Evolutionary conservation across 257 asterid species (phyloP).

Genomic region (Apocynum venetum): DNA sequence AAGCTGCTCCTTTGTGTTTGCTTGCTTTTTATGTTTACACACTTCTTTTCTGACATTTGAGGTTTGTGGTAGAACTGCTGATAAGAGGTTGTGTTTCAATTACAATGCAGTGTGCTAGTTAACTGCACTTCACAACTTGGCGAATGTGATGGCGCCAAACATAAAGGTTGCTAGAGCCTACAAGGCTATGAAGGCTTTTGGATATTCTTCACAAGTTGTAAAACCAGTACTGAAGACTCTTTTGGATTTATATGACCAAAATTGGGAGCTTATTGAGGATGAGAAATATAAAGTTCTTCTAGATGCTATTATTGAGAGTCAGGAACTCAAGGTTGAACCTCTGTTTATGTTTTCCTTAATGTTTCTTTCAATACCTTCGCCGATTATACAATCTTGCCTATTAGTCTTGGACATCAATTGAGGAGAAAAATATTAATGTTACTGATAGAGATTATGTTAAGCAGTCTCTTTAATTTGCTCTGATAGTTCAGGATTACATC

Average conservation of each 20-base stretch:
- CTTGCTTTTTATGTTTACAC: not conserved
- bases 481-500: not conserved
- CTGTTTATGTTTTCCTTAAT: not conserved
- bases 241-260: not conserved
- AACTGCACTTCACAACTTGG: not conserved
- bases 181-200: constrained; percentile 6
- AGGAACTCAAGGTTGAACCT: not conserved
- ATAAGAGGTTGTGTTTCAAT: not conserved
- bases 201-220: not conserved
- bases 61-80: not conserved
- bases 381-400: not conserved
- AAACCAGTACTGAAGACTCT: constrained; percentile 5
- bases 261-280: constrained; percentile 4
- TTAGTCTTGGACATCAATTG: not conserved
- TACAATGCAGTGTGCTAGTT: not conserved
- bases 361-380: not conserved
- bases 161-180: not conserved
- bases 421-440: not conserved
- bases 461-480: not conserved
- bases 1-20: not conserved
- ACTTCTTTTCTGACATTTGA: not conserved
- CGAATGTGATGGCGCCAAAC: not conserved
- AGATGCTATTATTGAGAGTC: constrained; percentile 4
- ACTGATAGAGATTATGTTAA: not conserved
- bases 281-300: not conserved